Evolutionary conservation across 768 basidiomycete genomes (phyloP).

Genomic region (Russula griseocarnosa): DNA sequence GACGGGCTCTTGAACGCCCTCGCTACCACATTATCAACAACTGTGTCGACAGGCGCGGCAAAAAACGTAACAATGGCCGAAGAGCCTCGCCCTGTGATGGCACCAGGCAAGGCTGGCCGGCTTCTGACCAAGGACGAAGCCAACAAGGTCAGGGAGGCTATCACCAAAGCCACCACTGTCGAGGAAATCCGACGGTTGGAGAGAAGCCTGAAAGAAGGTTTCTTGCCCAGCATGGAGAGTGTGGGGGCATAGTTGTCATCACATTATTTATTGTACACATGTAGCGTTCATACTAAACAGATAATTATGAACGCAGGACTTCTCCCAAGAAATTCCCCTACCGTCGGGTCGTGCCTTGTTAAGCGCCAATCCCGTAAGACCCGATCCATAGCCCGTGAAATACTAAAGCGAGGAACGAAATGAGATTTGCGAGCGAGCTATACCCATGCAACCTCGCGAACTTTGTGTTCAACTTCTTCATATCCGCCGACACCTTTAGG

Average conservation of each 20-base stretch:
- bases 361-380: constrained; percentile 44
- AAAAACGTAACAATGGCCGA: constrained; percentile 64
- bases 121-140: constrained; percentile 90
- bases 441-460: constrained; percentile 68
- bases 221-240: constrained; percentile 71
- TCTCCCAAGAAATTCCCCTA: not conserved
- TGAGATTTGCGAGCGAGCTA: constrained; percentile 63
- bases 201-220: constrained; percentile 78
- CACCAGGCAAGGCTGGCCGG: constrained; percentile 69
- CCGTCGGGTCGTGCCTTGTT: constrained; percentile 7
- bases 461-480: constrained; percentile 63
- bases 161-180: constrained; percentile 84
- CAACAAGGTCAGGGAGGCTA: constrained; percentile 80
- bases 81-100: constrained; percentile 63
- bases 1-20: constrained; percentile 75
- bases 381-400: constrained; percentile 75
- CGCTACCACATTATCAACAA: constrained; percentile 71
- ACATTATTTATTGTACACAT: constrained; percentile 13
- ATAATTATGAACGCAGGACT: constrained; percentile 7
- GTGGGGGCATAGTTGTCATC: constrained; percentile 59
- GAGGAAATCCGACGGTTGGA: constrained; percentile 85
- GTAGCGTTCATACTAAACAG: constrained; percentile 1
- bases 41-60: constrained; percentile 62
- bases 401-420: constrained; percentile 52
- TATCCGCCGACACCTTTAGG: constrained; percentile 56